Percentiles rank a stretch among this genome's conserved stretches.
phyloP scores from a whole-genome alignment of 1,284 basidiomycete species.

The Bjerkandera adusta region DNA sequence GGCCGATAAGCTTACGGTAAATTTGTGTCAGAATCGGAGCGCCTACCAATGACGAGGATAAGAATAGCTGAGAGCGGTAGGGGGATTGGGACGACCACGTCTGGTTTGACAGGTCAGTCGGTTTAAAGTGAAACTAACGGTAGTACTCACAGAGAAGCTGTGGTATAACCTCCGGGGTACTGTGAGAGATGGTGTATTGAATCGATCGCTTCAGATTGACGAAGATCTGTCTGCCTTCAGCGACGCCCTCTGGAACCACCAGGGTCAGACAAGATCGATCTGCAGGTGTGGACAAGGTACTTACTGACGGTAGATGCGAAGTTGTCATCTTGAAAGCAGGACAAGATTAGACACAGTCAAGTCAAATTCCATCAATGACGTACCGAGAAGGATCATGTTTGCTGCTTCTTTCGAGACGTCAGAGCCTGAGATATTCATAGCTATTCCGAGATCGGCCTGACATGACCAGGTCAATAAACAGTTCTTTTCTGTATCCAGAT shows the following conservation, averaged over 20 bases:
- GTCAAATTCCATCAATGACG: slow-evolving; percentile 10
- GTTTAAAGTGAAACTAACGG: background rate
- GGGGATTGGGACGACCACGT: slow-evolving; percentile 67
- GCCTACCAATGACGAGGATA: slow-evolving; percentile 64
- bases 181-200: slow-evolving; percentile 66
- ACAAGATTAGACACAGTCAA: slow-evolving; percentile 4
- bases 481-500: background rate
- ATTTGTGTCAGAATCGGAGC: background rate
- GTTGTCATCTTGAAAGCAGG: slow-evolving; percentile 50
- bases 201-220: slow-evolving; percentile 69
- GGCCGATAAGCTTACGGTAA: background rate
- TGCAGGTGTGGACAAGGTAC: too few relatives aligned
- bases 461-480: background rate
- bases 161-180: slow-evolving; percentile 66
- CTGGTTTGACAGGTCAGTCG: slow-evolving; percentile 29
- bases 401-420: slow-evolving; percentile 75
- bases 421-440: slow-evolving; percentile 73
- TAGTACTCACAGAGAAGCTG: slow-evolving; percentile 57
- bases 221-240: slow-evolving; percentile 68
- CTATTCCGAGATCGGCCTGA: slow-evolving; percentile 67
- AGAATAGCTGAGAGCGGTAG: slow-evolving; percentile 65
- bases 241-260: slow-evolving; percentile 51
- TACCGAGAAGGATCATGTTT: slow-evolving; percentile 69
- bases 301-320: slow-evolving; percentile 69
- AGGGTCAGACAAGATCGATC: too few relatives aligned